These are phyloP conservation scores for Camelina laxa DNA, from an alignment of 345 rosid genomes.

Conservation along the genomic window DNA sequence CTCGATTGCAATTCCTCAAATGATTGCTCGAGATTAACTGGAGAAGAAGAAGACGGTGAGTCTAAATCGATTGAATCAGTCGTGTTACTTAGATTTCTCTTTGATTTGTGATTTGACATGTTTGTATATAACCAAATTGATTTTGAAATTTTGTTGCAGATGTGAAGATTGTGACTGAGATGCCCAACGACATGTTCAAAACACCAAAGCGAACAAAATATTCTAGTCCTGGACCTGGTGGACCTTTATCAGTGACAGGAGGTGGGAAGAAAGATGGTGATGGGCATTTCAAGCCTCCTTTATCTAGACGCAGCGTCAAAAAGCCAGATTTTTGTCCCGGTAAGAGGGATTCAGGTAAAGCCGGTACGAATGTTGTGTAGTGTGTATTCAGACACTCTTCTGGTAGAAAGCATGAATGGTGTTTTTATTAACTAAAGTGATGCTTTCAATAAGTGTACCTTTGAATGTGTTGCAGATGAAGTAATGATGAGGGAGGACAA, in stretches of 20 bases:
- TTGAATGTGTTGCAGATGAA: conserved; percentile 20
- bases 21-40: conserved; percentile 4
- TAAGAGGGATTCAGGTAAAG: background rate
- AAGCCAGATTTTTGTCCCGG: background rate
- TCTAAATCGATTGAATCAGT: background rate
- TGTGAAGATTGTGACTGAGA: conserved; percentile 56
- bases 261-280: background rate
- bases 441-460: background rate
- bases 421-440: background rate
- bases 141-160: conserved; percentile 34
- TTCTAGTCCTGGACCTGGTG: conserved; percentile 14
- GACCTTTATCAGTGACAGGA: background rate
- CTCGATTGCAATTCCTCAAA: conserved; percentile 53
- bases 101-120: too few species aligned
- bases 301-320: conserved; percentile 36
- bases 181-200: conserved; percentile 53
- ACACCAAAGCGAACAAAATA: conserved; percentile 54
- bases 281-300: conserved; percentile 43
- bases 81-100: too few species aligned
- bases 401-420: background rate
- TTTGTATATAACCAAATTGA: too few species aligned
- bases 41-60: conserved; percentile 37
- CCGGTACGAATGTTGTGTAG: background rate
- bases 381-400: background rate
- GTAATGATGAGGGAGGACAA: background rate